Percentiles rank a stretch among this genome's conserved stretches.
These are phyloP conservation scores for Moniliella sp. DNA, from an alignment of 1,284 basidiomycete genomes.

Conservation along the genomic window DNA sequence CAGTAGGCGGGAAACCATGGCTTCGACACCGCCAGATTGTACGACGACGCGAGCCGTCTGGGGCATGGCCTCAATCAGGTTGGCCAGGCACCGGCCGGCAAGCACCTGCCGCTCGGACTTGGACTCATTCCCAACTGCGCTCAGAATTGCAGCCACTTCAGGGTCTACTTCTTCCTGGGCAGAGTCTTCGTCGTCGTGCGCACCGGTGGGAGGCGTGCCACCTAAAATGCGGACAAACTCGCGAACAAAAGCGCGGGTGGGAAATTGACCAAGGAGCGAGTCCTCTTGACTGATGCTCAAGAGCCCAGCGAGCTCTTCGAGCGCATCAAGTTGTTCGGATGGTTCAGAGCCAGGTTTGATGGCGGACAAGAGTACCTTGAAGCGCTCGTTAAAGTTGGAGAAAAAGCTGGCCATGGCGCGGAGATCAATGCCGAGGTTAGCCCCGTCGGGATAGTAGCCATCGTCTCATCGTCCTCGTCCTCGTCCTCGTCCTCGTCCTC, in stretches of 20 bases:
- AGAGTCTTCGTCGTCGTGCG: constrained; percentile 3
- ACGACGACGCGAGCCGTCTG: constrained; percentile 24
- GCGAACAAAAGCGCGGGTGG: constrained; percentile 69
- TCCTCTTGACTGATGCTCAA: constrained; percentile 93
- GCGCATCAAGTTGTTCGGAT: constrained; percentile 53
- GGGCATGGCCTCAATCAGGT: constrained; percentile 33
- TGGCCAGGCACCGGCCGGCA: constrained; percentile 32
- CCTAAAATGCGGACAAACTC: constrained; percentile 80
- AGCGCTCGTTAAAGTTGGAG: constrained; percentile 14
- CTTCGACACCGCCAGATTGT: constrained; percentile 18
- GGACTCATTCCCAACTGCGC: constrained; percentile 12
- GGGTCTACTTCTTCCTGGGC: constrained; percentile 9
- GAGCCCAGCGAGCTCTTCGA: constrained; percentile 82
- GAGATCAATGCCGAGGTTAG: constrained; percentile 14
- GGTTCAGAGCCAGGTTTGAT: constrained; percentile 35
- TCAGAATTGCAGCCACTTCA: constrained; percentile 11
- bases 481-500: constrained; percentile 8
- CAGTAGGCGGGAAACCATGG: constrained; percentile 24
- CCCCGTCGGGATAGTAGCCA: too few relatives aligned
- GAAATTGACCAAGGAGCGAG: constrained; percentile 79
- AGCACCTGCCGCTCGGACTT: constrained; percentile 16
- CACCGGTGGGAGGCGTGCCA: constrained; percentile 37
- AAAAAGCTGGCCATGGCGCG: constrained; percentile 25
- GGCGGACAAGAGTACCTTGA: constrained; percentile 15
- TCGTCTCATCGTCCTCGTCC: constrained; percentile 7